Evolutionary conservation across 768 basidiomycete genomes (phyloP).

Genomic region (Auriscalpium microsporum): DNA sequence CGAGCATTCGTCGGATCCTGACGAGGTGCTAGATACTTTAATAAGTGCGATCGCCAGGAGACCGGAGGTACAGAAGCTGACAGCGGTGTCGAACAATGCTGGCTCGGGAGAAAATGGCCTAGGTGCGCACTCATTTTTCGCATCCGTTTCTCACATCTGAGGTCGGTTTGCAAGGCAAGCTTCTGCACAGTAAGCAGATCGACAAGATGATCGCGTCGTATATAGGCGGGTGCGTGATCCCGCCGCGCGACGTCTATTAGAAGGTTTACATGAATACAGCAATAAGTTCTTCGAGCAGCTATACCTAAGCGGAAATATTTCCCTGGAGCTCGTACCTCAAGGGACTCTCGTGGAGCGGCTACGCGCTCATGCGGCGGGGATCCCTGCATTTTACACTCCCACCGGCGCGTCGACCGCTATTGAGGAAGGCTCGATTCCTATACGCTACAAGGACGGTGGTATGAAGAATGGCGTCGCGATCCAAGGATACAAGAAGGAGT

Average conservation of each 20-base stretch:
- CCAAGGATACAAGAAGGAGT: conserved; percentile 69
- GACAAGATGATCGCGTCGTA: conserved; percentile 84
- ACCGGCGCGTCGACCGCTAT: conserved; percentile 83
- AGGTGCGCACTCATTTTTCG: conserved; percentile 32
- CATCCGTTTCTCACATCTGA: not conserved
- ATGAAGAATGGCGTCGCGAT: conserved; percentile 60
- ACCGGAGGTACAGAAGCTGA: conserved; percentile 64
- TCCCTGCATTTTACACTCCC: conserved; percentile 90
- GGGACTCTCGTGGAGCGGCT: conserved; percentile 85
- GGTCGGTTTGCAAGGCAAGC: conserved; percentile 40
- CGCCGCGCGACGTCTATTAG: not conserved
- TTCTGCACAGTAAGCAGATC: conserved; percentile 68
- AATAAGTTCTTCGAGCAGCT: conserved; percentile 81
- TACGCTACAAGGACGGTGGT: conserved; percentile 74
- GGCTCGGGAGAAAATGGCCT: conserved; percentile 64
- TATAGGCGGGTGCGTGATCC: conserved; percentile 61
- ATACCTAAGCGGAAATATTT: conserved; percentile 75
- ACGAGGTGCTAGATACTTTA: conserved; percentile 54
- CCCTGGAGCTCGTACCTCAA: conserved; percentile 85
- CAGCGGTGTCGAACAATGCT: conserved; percentile 85
- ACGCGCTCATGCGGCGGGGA: conserved; percentile 83
- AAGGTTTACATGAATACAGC: conserved; percentile 28
- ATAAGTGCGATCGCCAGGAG: conserved; percentile 69
- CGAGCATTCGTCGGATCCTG: not conserved
- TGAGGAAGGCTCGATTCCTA: conserved; percentile 70